Conservation (phyloP, 768 basidiomycete species). For the Mycena belliarum region DNA sequence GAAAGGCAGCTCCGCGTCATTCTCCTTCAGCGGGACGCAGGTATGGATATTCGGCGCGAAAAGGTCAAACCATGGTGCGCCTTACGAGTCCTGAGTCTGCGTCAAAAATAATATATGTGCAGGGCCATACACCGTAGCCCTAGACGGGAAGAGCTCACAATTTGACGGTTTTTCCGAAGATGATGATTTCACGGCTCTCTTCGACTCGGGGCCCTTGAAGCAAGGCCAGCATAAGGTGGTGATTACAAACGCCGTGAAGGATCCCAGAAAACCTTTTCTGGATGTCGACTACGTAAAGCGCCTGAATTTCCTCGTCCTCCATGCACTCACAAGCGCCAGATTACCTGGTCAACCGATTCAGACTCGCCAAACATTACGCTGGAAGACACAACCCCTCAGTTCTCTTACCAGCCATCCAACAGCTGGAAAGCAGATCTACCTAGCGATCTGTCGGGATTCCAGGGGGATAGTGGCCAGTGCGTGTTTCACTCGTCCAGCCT, state of each 20-base stretch:
- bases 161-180: slow-evolving; percentile 22
- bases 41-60: slow-evolving; percentile 40
- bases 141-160: slow-evolving; percentile 29
- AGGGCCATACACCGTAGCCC: slow-evolving; percentile 30
- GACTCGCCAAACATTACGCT: slow-evolving; percentile 6
- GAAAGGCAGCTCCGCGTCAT: slow-evolving; percentile 28
- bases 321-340: slow-evolving; percentile 11
- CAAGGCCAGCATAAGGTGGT: slow-evolving; percentile 33
- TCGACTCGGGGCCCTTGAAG: slow-evolving; percentile 27
- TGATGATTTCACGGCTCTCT: slow-evolving; percentile 33
- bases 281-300: slow-evolving; percentile 38
- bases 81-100: too few species aligned
- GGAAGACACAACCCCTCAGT: slow-evolving; percentile 30
- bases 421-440: slow-evolving; percentile 30
- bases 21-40: slow-evolving; percentile 40
- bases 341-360: slow-evolving; percentile 23
- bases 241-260: slow-evolving; percentile 18
- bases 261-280: slow-evolving; percentile 17
- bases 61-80: slow-evolving; percentile 34
- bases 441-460: slow-evolving; percentile 26
- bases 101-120: not conserved
- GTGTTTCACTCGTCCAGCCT: not conserved
- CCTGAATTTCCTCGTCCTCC: not conserved
- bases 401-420: slow-evolving; percentile 28
- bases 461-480: slow-evolving; percentile 34